Percentiles rank a stretch among this genome's conserved stretches.
phyloP scores from a whole-genome alignment of 106 monocot genomes.

The Dendrobium nobile region DNA sequence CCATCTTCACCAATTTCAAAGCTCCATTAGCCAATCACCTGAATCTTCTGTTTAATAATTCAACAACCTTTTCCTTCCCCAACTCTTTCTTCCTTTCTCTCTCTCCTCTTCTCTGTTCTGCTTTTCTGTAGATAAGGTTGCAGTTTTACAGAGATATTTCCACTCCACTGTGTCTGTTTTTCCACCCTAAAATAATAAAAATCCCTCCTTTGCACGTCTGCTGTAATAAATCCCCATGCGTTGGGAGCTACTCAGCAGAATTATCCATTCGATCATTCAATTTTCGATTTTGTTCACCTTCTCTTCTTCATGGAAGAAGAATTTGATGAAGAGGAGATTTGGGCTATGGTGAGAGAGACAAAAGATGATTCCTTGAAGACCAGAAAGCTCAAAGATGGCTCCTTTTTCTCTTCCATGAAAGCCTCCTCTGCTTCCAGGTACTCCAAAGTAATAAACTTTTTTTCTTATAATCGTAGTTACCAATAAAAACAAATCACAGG shows the following conservation, averaged over 20 bases:
- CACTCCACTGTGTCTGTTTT: neutral
- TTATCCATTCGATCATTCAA: neutral
- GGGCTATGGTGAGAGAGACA: conserved; percentile 8
- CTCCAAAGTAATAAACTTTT: too few species aligned
- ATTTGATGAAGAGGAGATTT: conserved; percentile 25
- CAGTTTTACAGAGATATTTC: neutral
- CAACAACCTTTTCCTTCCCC: too few species aligned
- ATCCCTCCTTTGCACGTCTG: neutral
- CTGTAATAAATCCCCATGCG: conserved; percentile 5
- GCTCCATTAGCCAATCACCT: neutral
- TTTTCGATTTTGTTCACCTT: neutral
- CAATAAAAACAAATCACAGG: conserved; percentile 2
- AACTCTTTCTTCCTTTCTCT: neutral
- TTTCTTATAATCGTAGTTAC: too few species aligned
- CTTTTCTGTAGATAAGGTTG: neutral
- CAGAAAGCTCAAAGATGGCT: conserved; percentile 1
- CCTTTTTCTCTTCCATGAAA: conserved; percentile 10
- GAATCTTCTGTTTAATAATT: too few species aligned
- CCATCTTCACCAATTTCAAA: neutral
- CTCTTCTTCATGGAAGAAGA: conserved; percentile 10
- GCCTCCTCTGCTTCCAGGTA: conserved; percentile 11
- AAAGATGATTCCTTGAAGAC: neutral
- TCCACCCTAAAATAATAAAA: neutral
- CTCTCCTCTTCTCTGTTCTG: too few species aligned
- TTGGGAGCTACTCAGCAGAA: conserved; percentile 1